Percentiles rank a stretch among this genome's conserved stretches.
Evolutionary conservation across 73 alveolate species (phyloP).

Genomic region (Stentor roeselii): DNA sequence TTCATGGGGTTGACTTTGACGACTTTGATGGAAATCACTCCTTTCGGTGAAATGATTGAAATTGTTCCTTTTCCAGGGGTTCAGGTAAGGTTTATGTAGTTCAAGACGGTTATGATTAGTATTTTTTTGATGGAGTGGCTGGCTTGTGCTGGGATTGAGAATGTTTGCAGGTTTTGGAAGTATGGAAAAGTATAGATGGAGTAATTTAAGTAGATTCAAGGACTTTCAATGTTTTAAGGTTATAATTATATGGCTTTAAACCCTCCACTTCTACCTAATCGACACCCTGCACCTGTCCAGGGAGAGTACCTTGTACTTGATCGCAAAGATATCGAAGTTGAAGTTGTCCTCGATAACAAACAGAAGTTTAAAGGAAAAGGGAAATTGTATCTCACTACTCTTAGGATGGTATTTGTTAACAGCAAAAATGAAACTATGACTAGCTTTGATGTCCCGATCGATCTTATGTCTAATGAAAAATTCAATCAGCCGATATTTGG

Average conservation of each 20-base stretch:
- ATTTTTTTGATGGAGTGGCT: background rate
- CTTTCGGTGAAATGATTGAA: constrained; percentile 9
- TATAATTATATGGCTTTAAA: constrained; percentile 81
- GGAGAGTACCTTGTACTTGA: constrained; percentile 87
- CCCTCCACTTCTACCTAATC: constrained; percentile 83
- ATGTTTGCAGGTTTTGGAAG: background rate
- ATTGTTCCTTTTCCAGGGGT: background rate
- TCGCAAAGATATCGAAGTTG: constrained; percentile 88
- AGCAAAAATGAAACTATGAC: constrained; percentile 56
- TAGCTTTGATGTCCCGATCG: constrained; percentile 96
- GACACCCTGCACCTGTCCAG: constrained; percentile 87
- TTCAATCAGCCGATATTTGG: constrained; percentile 98
- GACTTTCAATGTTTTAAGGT: too few relatives aligned
- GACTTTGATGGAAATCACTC: background rate
- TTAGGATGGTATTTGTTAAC: constrained; percentile 88
- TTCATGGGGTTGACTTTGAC: background rate
- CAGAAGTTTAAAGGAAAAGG: constrained; percentile 93
- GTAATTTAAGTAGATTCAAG: too few relatives aligned
- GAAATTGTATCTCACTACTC: constrained; percentile 79
- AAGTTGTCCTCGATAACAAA: constrained; percentile 73
- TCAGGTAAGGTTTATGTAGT: background rate
- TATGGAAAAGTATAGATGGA: too few relatives aligned
- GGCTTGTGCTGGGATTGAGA: background rate
- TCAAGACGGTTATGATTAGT: background rate
- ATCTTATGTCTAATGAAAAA: constrained; percentile 79